phyloP scores from a whole-genome alignment of 2,329 filamentous ascomycete genomes.

The Arthrocladium fulminans region DNA sequence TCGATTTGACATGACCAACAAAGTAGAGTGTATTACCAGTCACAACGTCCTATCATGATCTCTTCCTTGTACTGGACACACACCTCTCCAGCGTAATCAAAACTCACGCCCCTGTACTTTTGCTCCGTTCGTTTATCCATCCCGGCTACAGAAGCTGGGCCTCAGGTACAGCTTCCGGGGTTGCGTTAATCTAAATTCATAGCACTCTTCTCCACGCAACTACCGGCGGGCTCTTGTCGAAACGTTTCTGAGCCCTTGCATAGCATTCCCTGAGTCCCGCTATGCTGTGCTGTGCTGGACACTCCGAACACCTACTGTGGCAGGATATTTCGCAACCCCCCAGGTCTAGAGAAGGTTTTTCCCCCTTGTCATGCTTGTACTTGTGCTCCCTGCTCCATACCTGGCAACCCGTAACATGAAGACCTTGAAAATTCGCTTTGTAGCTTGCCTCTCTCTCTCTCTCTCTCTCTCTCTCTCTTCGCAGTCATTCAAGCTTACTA shows the following conservation, averaged over 20 bases:
- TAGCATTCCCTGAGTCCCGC: not conserved
- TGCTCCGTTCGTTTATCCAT: not conserved
- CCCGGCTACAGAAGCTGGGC: not conserved
- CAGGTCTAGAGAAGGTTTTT: no score
- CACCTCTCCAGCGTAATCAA: no score
- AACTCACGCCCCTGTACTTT: no score
- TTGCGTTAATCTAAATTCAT: not conserved
- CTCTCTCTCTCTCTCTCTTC: no score
- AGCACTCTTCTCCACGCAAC: not conserved
- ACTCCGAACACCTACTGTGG: no score
- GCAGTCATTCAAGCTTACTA: not conserved
- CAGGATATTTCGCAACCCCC: no score
- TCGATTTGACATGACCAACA: no score
- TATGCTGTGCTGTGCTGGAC: no score
- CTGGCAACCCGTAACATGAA: not conserved
- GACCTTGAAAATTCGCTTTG: not conserved
- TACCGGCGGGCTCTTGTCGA: not conserved
- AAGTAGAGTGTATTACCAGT: no score
- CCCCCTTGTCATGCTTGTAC: no score
- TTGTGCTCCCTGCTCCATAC: not conserved
- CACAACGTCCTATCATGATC: no score
- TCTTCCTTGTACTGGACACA: no score
- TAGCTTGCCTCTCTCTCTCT: not conserved
- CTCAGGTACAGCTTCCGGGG: not conserved
- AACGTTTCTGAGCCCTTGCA: not conserved